phyloP scores from a whole-genome alignment of 2,329 filamentous ascomycete species.

The Orbilia oligospora region DNA sequence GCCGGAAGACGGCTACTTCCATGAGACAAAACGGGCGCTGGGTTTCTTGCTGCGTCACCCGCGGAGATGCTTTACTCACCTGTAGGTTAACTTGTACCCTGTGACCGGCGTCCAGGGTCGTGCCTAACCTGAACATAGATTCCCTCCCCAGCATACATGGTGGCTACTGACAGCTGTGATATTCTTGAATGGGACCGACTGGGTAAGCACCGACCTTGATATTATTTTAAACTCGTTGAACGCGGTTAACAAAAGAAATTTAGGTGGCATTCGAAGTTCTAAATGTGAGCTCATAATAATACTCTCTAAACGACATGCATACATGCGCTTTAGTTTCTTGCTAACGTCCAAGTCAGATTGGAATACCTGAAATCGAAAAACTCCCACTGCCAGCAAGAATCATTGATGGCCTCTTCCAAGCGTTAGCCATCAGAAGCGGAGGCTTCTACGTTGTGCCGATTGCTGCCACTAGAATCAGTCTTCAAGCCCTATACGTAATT shows the following conservation, averaged over 20 bases:
- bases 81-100: constrained; percentile 63
- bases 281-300: constrained; percentile 34
- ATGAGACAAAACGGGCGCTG: constrained; percentile 65
- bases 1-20: constrained; percentile 64
- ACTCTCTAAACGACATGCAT: not conserved
- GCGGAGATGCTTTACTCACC: constrained; percentile 72
- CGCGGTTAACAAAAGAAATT: not conserved
- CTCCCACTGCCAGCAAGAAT: constrained; percentile 67
- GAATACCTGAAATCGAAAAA: constrained; percentile 68
- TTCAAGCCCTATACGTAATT: constrained; percentile 72
- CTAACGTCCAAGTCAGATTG: constrained; percentile 64
- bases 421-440: constrained; percentile 70
- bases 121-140: constrained; percentile 63
- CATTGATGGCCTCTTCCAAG: constrained; percentile 72
- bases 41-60: constrained; percentile 73
- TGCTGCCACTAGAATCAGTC: constrained; percentile 68
- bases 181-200: constrained; percentile 70
- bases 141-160: constrained; percentile 72
- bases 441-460: constrained; percentile 71
- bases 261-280: constrained; percentile 67
- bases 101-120: not conserved
- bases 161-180: constrained; percentile 70
- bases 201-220: constrained; percentile 54
- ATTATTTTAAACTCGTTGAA: not conserved
- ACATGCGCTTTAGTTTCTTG: not conserved